Conservation (phyloP, 2,329 filamentous ascomycete genomes). For the Celoporthe dispersa region DNA sequence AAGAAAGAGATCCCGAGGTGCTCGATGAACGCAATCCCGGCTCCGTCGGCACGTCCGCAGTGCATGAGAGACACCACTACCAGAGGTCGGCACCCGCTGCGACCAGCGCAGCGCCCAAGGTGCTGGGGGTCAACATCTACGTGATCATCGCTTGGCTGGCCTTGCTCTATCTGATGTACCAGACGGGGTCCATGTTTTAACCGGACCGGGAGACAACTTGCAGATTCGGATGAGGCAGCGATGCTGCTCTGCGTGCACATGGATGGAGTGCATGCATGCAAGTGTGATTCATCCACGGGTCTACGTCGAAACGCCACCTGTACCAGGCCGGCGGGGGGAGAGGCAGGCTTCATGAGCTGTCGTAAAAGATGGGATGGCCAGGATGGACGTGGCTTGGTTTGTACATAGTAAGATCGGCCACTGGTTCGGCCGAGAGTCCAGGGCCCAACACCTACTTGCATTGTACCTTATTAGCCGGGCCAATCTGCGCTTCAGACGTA, state of each 20-base stretch:
- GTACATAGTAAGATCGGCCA: neutral
- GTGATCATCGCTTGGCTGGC: constrained; percentile 21
- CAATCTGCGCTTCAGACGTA: neutral
- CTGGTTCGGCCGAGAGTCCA: neutral
- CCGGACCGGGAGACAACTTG: neutral
- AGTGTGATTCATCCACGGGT: neutral
- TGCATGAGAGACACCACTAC: neutral
- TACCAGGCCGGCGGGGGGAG: neutral
- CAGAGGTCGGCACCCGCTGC: neutral
- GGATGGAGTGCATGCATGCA: neutral
- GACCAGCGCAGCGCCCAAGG: constrained; percentile 19
- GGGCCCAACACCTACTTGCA: neutral
- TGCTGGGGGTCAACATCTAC: constrained; percentile 21
- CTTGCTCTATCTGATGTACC: constrained; percentile 25
- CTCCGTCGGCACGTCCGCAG: neutral
- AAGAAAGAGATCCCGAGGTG: neutral
- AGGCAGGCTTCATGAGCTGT: neutral
- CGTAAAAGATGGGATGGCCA: neutral
- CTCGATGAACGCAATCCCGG: neutral
- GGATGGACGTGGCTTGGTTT: neutral
- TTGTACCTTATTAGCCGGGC: neutral
- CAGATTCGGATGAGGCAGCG: neutral
- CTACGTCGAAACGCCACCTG: neutral
- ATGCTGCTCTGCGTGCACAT: too few species aligned
- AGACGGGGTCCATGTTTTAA: constrained; percentile 24